Base-by-base conservation (phyloP, 2,329 filamentous ascomycete species). In the Ophiostoma sp. region DNA sequence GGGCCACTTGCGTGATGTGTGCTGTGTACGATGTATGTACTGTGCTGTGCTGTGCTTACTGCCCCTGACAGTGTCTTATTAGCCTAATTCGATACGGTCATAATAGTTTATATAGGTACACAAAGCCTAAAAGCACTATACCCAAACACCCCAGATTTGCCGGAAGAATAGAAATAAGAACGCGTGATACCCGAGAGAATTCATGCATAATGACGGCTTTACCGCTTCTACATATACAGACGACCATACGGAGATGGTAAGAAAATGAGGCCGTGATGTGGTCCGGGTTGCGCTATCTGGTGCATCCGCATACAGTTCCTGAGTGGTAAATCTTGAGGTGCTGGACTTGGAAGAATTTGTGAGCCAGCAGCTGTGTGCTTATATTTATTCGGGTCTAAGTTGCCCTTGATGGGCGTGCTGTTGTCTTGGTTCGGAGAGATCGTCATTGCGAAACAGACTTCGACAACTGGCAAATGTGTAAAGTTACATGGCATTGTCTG, bases 21-120 rank as follows among this genome's bases (percentile, higher is more conserved):
- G 23, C 52, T 54, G 52, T 20, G 15, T 31, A 31, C 27, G 27
- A 31, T 31, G 27, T 3, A 31, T 15, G 15, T 48, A 48, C 20
- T 48, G 44, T 48, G 4, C 15, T 4, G 54, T 60, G 8, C 39
- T 60, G 54, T 60, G 27, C 11, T 60, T n/a, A 48, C 44, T n/a
- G 44, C 44, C 44, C 44, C 44, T 48, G 44, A 48, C 44, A 48
- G 44, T 48, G 44, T 48, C 44, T 48, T 48, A 48, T 48, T 48
- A 48, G 44, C 44, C 44, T 48, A 17, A 48, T 48, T 48, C 5
- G 44, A n/a, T 48, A 20, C 17, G 41, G 41, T 44, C 11, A 5
- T 2, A 20, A 17, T 44, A 44, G 41, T 44, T 44, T 17, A 6
- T 39, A 10, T 10, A 4, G 4, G 6, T 6, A 20, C 41, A 20